phyloP scores from a whole-genome alignment of 495 filamentous ascomycete genomes.

The Xylaria venustula region DNA sequence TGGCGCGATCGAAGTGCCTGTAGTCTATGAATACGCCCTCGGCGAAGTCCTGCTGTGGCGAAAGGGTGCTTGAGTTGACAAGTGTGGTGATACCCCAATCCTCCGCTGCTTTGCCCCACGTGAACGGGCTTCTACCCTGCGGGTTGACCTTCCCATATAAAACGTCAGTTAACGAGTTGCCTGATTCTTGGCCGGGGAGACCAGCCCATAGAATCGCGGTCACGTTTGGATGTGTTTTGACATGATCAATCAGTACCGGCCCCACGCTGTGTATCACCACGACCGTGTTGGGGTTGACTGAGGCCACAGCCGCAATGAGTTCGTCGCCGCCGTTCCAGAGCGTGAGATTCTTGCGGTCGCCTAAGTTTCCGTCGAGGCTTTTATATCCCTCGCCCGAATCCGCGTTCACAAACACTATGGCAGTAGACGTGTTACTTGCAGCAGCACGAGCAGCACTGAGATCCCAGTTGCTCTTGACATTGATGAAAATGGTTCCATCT shows the following conservation, averaged over 20 bases:
- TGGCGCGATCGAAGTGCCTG: slow-evolving; percentile 47
- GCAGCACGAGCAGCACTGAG: slow-evolving; percentile 32
- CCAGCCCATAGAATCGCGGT: slow-evolving; percentile 55
- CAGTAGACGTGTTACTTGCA: slow-evolving; percentile 39
- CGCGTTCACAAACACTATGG: slow-evolving; percentile 59
- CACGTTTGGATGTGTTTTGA: slow-evolving; percentile 55
- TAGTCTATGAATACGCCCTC: slow-evolving; percentile 57
- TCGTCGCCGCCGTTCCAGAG: slow-evolving; percentile 52
- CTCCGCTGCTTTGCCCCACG: slow-evolving; percentile 44
- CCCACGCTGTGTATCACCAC: slow-evolving; percentile 57
- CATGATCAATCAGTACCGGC: slow-evolving; percentile 45
- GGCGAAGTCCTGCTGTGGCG: slow-evolving; percentile 39
- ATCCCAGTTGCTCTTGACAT: slow-evolving; percentile 36
- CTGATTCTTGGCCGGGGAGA: slow-evolving; percentile 56
- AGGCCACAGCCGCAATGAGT: slow-evolving; percentile 50
- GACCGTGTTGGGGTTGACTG: slow-evolving; percentile 50
- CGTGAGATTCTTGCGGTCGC: slow-evolving; percentile 52
- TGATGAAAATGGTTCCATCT: slow-evolving; percentile 28
- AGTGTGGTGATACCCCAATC: slow-evolving; percentile 50
- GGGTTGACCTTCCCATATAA: slow-evolving; percentile 52
- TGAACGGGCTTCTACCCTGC: slow-evolving; percentile 55
- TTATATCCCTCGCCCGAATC: slow-evolving; percentile 56
- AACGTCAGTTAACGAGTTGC: slow-evolving; percentile 52
- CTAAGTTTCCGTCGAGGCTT: slow-evolving; percentile 55
- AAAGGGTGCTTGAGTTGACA: slow-evolving; percentile 26